Percentiles rank a stretch among this genome's conserved stretches.
phyloP scores from a whole-genome alignment of 495 filamentous ascomycete species.

The Aspergillus affinis region DNA sequence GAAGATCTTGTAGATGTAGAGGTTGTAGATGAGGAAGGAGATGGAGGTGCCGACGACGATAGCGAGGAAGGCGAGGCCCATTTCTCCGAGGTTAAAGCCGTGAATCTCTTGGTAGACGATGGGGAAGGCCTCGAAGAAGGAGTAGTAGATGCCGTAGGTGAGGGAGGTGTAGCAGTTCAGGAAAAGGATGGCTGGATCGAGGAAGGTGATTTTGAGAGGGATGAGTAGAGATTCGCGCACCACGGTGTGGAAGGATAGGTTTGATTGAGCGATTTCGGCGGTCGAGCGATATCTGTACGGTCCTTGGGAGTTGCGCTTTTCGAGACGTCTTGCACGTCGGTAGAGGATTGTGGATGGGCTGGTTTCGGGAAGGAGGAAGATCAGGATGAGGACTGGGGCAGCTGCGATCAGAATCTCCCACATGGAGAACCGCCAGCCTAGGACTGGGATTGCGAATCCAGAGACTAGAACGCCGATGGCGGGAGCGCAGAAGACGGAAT shows the following conservation, averaged over 20 bases:
- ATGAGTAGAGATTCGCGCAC: conserved; percentile 61
- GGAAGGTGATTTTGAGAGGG: conserved; percentile 61
- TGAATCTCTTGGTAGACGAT: conserved; percentile 67
- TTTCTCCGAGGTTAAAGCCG: conserved; percentile 57
- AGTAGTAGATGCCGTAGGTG: conserved; percentile 68
- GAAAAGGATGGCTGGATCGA: conserved; percentile 63
- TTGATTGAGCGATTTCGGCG: conserved; percentile 46
- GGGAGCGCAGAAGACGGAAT: conserved; percentile 33
- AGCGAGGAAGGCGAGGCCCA: conserved; percentile 65
- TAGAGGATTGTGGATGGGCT: conserved; percentile 50
- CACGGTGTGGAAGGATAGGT: conserved; percentile 34
- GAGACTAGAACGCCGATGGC: conserved; percentile 41
- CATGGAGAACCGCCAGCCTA: conserved; percentile 46
- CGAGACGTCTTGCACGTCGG: conserved; percentile 38
- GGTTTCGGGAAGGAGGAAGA: conserved; percentile 53
- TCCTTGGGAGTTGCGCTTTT: conserved; percentile 23
- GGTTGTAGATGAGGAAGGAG: conserved; percentile 47
- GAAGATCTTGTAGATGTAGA: conserved; percentile 28
- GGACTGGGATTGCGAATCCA: conserved; percentile 34
- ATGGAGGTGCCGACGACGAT: conserved; percentile 58
- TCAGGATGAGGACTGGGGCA: conserved; percentile 44
- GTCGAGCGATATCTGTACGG: conserved; percentile 38
- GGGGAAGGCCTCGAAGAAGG: conserved; percentile 73
- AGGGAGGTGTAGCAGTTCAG: conserved; percentile 61
- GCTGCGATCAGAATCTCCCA: conserved; percentile 47